Base-by-base conservation (phyloP, 768 basidiomycete species). In the Podaxis mareebaensis region DNA sequence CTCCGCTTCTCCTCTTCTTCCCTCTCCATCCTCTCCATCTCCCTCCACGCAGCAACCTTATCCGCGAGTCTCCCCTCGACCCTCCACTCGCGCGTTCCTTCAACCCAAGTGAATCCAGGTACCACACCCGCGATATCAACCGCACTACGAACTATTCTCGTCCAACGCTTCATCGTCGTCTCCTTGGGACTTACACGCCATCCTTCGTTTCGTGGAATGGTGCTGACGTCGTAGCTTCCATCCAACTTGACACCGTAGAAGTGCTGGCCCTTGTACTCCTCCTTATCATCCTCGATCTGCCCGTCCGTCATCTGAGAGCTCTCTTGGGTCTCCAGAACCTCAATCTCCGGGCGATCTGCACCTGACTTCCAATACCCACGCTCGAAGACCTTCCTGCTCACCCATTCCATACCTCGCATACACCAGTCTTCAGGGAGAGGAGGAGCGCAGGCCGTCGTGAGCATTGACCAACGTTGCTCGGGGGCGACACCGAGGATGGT, bases 371-470 rank as follows among this genome's bases (percentile, higher is more conserved):
- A 99, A 73, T 90, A 99, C 0, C 96, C 96, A 44, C 93, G 86
- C 73, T 96, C 95, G 72, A 91, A 99, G 15, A 98, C 88, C 65
- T 87, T 86, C 63, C 93, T 82, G 5, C 93, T 91, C 3, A 93
- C 90, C 97, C 97, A 99, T 68, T 95, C 95, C 89, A 96, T 93
- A 1, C 97, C 97, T 36, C 97, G 84, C 67, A 98, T 72, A 69
- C 91, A 92, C 95, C 96, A 98, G 70, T 99, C 97, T 74, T 99
- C 97, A 0, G 92, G 83, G 1, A 99, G 77, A 0, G 93, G 88
- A 0, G 88, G 88, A 22, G 84, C 76, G 65, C 86, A 89, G 13
- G 85, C 85, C 51, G 80, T 86, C 0, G 90, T 91, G 36, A 92
- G 79, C 79, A 95, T 86, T 24, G 77, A 72, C 80, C 88, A 87